Base-by-base conservation (phyloP, 257 asterid genomes). In the Nicotiana obtusifolia region DNA sequence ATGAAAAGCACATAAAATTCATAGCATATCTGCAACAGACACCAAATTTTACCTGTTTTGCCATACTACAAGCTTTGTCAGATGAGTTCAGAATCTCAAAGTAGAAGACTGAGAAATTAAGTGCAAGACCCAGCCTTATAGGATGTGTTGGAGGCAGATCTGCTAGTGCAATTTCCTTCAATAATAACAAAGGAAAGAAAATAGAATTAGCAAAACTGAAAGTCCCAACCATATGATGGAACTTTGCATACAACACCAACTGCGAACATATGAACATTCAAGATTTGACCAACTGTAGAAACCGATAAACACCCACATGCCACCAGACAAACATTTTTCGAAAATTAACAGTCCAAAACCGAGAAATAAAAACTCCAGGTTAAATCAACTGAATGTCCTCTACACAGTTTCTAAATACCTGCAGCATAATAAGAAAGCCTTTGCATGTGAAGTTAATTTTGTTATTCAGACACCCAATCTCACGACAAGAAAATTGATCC, bases 81-180 rank as follows among this genome's bases (percentile, higher is more conserved):
- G 87, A 86, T 56, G 91, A 88, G 80, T 88, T 88, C 81, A 88
- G 91, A 76, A 88, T 88, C 83, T 88, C 91, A 81, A 82, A 88
- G 84, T 88, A 88, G 83, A 84, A 88, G 49, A 88, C 91, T 5
- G 91, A 88, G 84, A 84, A 88, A 83, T 88, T 88, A 44, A 88
- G 88, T 31, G 91, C 91, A 33, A 88, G 87, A 24, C 91, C 91
- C 76, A 88, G 85, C 84, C 91, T 88, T 54, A 88, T 88, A 1
- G 91, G 91, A 81, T 88, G 91, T 28, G 91, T 88, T 22, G 91
- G 85, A 54, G 91, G 66, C 60, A 88, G 89, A 84, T 88, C 91
- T 14, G 75, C 83, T 52, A 82, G 54, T 59, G 91, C 91, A 57
- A 86, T 86, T 79, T 86, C 91, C 91, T 88, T 81, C 86, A 88